Percentiles rank a stretch among this genome's conserved stretches.
These are phyloP conservation scores for Pleurotus platypus DNA, from an alignment of 768 basidiomycete genomes.

Conservation along the genomic window DNA sequence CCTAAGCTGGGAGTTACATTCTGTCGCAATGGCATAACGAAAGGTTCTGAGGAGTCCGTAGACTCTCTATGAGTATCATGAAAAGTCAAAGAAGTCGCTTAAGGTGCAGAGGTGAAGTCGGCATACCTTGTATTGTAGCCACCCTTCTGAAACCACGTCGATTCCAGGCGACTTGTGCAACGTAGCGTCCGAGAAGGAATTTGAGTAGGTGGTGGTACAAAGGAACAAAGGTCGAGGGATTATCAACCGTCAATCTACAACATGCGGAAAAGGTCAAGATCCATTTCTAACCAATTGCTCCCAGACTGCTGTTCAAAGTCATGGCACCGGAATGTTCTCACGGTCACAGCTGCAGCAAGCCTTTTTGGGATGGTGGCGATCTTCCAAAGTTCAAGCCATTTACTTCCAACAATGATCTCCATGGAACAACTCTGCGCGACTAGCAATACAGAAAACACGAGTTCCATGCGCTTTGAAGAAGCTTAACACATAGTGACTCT, in stretches of 20 bases:
- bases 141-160: constrained; percentile 4
- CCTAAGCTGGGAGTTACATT: constrained; percentile 11
- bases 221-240: neutral
- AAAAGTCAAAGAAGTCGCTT: neutral
- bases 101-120: too few species aligned
- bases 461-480: too few species aligned
- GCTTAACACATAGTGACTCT: too few species aligned
- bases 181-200: neutral
- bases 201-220: neutral
- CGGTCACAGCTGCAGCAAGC: too few species aligned
- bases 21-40: neutral
- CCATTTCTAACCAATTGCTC: constrained; percentile 3
- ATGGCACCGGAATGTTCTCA: too few species aligned
- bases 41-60: neutral
- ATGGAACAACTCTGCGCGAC: too few species aligned
- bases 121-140: neutral
- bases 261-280: constrained; percentile 8
- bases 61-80: neutral
- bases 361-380: too few species aligned
- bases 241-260: constrained; percentile 7
- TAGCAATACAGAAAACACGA: too few species aligned
- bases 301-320: too few species aligned
- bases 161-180: constrained; percentile 1
- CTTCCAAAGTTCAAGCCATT: too few species aligned
- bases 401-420: too few species aligned